Base-by-base conservation (phyloP, 148 eudicot species). In the Nyssa sinensis region DNA sequence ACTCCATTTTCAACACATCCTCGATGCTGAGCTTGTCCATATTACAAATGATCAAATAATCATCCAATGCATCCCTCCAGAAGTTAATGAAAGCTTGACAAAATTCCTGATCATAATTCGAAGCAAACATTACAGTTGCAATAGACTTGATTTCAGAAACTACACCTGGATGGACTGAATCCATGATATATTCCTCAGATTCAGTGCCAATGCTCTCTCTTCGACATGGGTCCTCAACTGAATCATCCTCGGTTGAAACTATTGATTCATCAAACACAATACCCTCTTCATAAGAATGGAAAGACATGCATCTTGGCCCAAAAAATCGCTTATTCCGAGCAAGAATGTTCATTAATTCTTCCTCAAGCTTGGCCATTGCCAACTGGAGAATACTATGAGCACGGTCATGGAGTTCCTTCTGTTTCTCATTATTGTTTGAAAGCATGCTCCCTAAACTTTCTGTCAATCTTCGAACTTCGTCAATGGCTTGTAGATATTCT, bases 21-120 rank as follows among this genome's bases (percentile, higher is more conserved):
- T 91, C 97, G 0, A 87, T 87, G 81, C 93, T 84, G 31, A 83
- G 35, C 11, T 77, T 84, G 69, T 91, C 88, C 65, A 87, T 69
- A 19, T 84, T 73, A 47, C 91, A 80, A 47, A 66, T 69, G 16
- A 73, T 67, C 61, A 91, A 70, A 32, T 82, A 83, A 67, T 91
- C 97, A 24, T 86, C 88, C 75, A 94, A 72, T 2, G 75, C 84
- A 24, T 83, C 84, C 69, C 79, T 82, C 80, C 88, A 79, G 74
- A 86, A 81, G 53, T 67, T 73, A 19, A 70, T 73, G 67, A 85
- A 87, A 13, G 78, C 82, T 14, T 74, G 74, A 60, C 83, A 74
- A 71, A 81, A 91, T 47, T 91, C 93, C 30, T 75, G 78, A 74
- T 63, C 80, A 63, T 86, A 89, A 51, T 84, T 69, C 0, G 89